These are phyloP conservation scores for Strigomonas culicis DNA, from an alignment of 208 protist genomes.

Conservation along the genomic window DNA sequence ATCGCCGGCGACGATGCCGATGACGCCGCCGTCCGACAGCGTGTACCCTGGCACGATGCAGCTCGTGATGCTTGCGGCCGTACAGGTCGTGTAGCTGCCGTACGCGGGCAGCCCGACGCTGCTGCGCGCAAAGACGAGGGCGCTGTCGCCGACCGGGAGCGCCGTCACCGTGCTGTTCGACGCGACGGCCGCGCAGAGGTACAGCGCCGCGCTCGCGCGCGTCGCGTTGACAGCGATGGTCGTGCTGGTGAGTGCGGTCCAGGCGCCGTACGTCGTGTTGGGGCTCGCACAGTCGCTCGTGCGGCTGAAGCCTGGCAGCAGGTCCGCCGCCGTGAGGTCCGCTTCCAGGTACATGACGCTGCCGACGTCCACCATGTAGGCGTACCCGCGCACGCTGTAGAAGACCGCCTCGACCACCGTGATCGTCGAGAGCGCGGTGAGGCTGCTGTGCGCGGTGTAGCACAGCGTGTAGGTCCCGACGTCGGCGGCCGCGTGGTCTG, in stretches of 20 bases:
- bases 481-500: slow-evolving; percentile 16
- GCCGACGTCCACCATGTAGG: slow-evolving; percentile 44
- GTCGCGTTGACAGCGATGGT: slow-evolving; percentile 38
- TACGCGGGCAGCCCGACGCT: slow-evolving; percentile 35
- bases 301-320: slow-evolving; percentile 55
- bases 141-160: slow-evolving; percentile 19
- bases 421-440: slow-evolving; percentile 24
- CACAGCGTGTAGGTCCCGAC: slow-evolving; percentile 64
- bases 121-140: slow-evolving; percentile 19
- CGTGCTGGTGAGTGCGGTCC: slow-evolving; percentile 21
- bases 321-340: slow-evolving; percentile 26
- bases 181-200: slow-evolving; percentile 49
- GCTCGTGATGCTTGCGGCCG: slow-evolving; percentile 6
- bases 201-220: slow-evolving; percentile 18
- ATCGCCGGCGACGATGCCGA: slow-evolving; percentile 44
- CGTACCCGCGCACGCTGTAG: slow-evolving; percentile 42
- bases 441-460: slow-evolving; percentile 7
- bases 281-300: slow-evolving; percentile 24
- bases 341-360: slow-evolving; percentile 36
- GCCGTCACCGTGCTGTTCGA: slow-evolving; percentile 39
- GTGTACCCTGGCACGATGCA: slow-evolving; percentile 33
- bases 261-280: slow-evolving; percentile 34
- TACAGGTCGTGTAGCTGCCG: slow-evolving; percentile 5
- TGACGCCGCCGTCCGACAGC: slow-evolving; percentile 11
- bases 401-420: slow-evolving; percentile 34